Conservation (phyloP, 192 early-diverging fungal genomes). For the Backusella parvicylindrica region DNA sequence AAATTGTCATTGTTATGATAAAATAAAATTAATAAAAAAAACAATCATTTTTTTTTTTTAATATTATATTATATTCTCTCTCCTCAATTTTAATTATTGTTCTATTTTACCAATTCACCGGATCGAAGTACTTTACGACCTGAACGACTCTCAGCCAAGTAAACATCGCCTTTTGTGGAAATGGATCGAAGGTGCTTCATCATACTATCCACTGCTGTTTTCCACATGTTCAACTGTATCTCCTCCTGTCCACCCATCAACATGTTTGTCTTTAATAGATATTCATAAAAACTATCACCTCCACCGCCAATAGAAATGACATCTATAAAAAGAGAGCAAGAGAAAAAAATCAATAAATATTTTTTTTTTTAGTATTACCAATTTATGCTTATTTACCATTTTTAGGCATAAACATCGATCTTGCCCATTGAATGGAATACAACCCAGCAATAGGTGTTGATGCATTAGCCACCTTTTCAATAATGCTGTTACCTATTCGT, state of each 20-base stretch:
- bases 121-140: conserved; percentile 12
- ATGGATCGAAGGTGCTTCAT: conserved; percentile 18
- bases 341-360: neutral
- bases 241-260: conserved; percentile 37
- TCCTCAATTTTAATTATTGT: neutral
- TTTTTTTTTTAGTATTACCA: neutral
- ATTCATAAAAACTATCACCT: conserved; percentile 61
- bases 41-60: neutral
- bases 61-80: too few species aligned
- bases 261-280: conserved; percentile 55
- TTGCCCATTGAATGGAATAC: conserved; percentile 46
- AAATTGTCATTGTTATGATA: neutral
- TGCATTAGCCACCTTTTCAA: conserved; percentile 43
- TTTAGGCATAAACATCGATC: conserved; percentile 29
- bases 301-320: conserved; percentile 41
- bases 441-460: conserved; percentile 50
- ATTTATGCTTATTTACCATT: neutral
- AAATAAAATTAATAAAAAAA: neutral
- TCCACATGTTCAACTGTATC: conserved; percentile 36
- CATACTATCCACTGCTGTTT: conserved; percentile 23
- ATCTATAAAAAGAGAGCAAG: neutral
- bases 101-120: conserved; percentile 28
- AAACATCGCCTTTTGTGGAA: conserved; percentile 12
- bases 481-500: conserved; percentile 44
- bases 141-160: conserved; percentile 5